phyloP scores from a whole-genome alignment of 371 early-diverging fungal genomes.

The Batkoa obscura region DNA sequence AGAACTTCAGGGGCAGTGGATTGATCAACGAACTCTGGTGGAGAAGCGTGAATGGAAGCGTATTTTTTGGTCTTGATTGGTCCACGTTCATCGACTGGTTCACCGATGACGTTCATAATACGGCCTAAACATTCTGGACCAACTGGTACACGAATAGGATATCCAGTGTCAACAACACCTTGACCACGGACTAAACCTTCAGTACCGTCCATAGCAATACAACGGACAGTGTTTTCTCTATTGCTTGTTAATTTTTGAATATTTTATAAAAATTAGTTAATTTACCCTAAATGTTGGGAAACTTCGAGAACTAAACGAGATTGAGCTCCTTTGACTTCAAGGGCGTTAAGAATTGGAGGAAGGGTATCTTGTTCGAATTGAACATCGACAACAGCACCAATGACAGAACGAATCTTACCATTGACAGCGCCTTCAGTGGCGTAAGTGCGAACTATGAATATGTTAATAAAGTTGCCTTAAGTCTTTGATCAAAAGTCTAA shows the following conservation, averaged over 20 bases:
- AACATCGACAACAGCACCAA: conserved; percentile 97
- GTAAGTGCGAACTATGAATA: conserved; percentile 16
- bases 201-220: conserved; percentile 93
- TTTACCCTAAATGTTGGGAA: conserved; percentile 76
- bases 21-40: conserved; percentile 92
- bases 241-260: background rate
- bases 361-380: conserved; percentile 84
- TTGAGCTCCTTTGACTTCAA: conserved; percentile 76
- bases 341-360: conserved; percentile 91
- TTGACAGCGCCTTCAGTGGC: conserved; percentile 15
- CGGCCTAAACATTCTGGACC: conserved; percentile 91
- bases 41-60: conserved; percentile 80
- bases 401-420: conserved; percentile 69
- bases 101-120: conserved; percentile 97
- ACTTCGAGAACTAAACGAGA: conserved; percentile 90
- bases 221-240: conserved; percentile 94
- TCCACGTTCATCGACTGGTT: conserved; percentile 95
- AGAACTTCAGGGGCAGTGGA: conserved; percentile 90
- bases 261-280: background rate
- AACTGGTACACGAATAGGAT: conserved; percentile 86
- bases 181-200: conserved; percentile 96
- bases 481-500: background rate
- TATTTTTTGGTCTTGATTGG: conserved; percentile 79
- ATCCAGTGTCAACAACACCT: conserved; percentile 82
- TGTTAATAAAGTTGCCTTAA: background rate